Percentiles rank a stretch among this genome's conserved stretches.
These are phyloP conservation scores for Fusarium neocosmosporiellum DNA, from an alignment of 2,329 filamentous ascomycete species.

Conservation along the genomic window DNA sequence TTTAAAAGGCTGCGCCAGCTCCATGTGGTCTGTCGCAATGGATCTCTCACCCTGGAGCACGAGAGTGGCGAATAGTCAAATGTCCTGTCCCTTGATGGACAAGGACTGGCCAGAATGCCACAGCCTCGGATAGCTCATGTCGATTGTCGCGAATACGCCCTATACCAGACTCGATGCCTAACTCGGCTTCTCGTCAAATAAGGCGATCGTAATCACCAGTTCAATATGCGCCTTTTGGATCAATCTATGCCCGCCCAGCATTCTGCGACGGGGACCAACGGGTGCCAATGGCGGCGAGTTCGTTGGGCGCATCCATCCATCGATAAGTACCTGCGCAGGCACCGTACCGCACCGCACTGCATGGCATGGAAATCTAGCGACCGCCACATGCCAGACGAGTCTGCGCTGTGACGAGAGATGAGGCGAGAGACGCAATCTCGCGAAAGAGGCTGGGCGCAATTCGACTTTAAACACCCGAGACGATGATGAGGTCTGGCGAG, in stretches of 20 bases:
- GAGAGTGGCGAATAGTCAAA: slow-evolving; percentile 8
- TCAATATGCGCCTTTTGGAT: slow-evolving; percentile 27
- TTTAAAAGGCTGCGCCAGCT: slow-evolving; percentile 23
- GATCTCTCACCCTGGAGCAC: slow-evolving; percentile 11
- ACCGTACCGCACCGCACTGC: slow-evolving; percentile 2
- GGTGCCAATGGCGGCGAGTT: slow-evolving; percentile 31
- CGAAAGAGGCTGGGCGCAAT: slow-evolving; percentile 17
- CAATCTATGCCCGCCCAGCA: slow-evolving; percentile 14
- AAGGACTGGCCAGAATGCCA: background rate
- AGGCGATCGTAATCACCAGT: slow-evolving; percentile 3
- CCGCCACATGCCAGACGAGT: slow-evolving; percentile 38
- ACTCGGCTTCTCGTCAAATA: background rate
- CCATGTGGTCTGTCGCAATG: slow-evolving; percentile 20
- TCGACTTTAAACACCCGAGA: slow-evolving; percentile 1
- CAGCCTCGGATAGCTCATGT: background rate
- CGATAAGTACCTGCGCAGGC: background rate
- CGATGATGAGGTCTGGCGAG: slow-evolving; percentile 2
- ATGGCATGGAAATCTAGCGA: slow-evolving; percentile 33
- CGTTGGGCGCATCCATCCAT: slow-evolving; percentile 26
- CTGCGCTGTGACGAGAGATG: slow-evolving; percentile 30
- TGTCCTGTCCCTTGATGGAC: slow-evolving; percentile 26
- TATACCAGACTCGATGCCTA: background rate
- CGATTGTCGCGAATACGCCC: background rate
- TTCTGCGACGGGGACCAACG: slow-evolving; percentile 38
- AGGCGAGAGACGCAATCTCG: slow-evolving; percentile 28